A percentile compares a stretch with the other conserved stretches of the same genome.
Conservation (phyloP, 352 stramenopile genomes). For the Phytopythium aichiense region DNA sequence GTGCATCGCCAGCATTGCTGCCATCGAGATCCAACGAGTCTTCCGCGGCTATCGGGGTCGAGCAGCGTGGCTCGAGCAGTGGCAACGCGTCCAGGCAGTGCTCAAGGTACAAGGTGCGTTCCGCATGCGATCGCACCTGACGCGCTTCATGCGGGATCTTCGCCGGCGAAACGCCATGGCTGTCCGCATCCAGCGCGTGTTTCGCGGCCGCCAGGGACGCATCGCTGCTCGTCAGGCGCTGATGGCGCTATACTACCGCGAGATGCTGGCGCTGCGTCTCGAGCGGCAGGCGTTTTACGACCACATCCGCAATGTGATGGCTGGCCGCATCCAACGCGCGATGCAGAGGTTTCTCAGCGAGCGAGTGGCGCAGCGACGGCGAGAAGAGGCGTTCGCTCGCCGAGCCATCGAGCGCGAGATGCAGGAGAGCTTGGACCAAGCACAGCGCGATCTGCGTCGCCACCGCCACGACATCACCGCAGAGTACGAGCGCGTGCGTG, state of each 20-base stretch:
- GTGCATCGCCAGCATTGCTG: constrained; percentile 45
- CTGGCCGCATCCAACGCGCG: constrained; percentile 36
- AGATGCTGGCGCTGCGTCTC: constrained; percentile 48
- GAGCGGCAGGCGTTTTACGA: constrained; percentile 47
- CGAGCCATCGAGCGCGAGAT: constrained; percentile 41
- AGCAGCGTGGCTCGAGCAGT: constrained; percentile 18
- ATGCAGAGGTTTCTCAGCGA: constrained; percentile 29
- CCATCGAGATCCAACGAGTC: constrained; percentile 59
- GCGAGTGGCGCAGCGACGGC: constrained; percentile 12
- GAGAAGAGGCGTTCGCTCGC: constrained; percentile 22
- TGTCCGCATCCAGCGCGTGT: constrained; percentile 58
- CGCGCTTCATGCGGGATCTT: constrained; percentile 34
- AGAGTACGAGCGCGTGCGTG: constrained; percentile 48
- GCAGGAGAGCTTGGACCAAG: constrained; percentile 29
- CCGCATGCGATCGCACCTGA: constrained; percentile 61
- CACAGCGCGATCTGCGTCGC: constrained; percentile 19
- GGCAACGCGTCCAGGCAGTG: constrained; percentile 41
- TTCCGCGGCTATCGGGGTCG: constrained; percentile 45
- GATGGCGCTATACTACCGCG: constrained; percentile 44
- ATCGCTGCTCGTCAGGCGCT: constrained; percentile 31
- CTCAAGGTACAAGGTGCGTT: constrained; percentile 59
- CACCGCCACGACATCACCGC: constrained; percentile 41
- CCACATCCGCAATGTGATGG: constrained; percentile 36
- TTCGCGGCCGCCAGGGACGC: constrained; percentile 49
- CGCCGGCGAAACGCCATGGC: constrained; percentile 36